Conservation (phyloP, 2,329 filamentous ascomycete genomes). For the Sclerotinia glacialis region DNA sequence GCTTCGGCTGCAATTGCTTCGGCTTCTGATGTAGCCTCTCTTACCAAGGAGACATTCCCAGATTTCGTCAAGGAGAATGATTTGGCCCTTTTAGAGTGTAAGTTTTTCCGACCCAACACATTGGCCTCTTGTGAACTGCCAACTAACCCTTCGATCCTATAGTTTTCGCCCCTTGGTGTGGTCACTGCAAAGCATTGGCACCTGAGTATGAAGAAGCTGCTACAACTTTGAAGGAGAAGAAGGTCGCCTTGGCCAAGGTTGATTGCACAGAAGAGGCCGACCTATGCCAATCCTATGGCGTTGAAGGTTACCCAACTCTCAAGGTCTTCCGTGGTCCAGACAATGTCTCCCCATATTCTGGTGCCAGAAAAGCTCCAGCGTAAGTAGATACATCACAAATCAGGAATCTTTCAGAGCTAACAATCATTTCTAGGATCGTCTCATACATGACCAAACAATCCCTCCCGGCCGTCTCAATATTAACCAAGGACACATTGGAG, state of each 20-base stretch:
- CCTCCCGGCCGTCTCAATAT: constrained; percentile 81
- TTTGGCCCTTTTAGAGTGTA: constrained; percentile 92
- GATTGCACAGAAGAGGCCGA: constrained; percentile 95
- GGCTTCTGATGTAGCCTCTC: constrained; percentile 77
- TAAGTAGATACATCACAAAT: constrained; percentile 43
- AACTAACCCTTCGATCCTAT: constrained; percentile 29
- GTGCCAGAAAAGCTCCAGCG: constrained; percentile 82
- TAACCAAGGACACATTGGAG: constrained; percentile 78
- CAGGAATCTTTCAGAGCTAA: constrained; percentile 17
- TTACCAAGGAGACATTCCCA: constrained; percentile 84
- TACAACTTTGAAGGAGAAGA: constrained; percentile 81
- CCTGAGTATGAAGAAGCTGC: constrained; percentile 88
- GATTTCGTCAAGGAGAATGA: constrained; percentile 82
- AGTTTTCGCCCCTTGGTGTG: constrained; percentile 73
- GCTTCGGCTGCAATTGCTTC: constrained; percentile 53
- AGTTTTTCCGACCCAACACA: constrained; percentile 40
- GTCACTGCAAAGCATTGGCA: constrained; percentile 97
- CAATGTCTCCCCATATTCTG: constrained; percentile 76
- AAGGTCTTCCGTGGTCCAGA: constrained; percentile 96
- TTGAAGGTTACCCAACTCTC: constrained; percentile 97
- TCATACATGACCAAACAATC: constrained; percentile 99
- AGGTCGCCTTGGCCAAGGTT: constrained; percentile 79
- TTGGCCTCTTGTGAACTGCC: constrained; percentile 13
- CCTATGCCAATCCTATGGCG: constrained; percentile 83
- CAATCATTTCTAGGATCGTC: constrained; percentile 50